Evolutionary conservation across 108 stramenopile genomes (phyloP).

Genomic region (Epithemia pelagica): DNA sequence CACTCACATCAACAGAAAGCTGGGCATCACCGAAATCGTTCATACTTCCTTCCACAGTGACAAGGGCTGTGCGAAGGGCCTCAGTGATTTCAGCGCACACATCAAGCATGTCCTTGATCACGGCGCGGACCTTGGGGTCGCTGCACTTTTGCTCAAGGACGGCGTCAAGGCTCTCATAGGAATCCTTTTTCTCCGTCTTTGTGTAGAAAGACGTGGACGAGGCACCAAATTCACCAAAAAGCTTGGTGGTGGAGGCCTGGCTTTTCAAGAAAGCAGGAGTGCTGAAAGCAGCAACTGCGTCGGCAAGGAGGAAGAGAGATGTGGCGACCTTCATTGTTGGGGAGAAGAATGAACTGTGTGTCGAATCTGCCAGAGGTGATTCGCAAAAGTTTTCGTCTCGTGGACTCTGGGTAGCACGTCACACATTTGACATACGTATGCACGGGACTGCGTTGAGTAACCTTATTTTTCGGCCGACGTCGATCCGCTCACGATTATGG

Average conservation of each 20-base stretch:
- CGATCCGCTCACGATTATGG: too few species aligned
- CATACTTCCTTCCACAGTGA: conserved; percentile 59
- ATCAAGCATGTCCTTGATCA: conserved; percentile 50
- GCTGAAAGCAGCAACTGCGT: background rate
- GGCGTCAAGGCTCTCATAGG: conserved; percentile 44
- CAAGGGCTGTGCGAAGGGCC: conserved; percentile 49
- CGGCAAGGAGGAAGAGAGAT: conserved; percentile 3
- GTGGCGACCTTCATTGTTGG: conserved; percentile 8
- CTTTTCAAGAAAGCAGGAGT: background rate
- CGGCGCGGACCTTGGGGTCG: conserved; percentile 28
- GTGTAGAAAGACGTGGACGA: conserved; percentile 55
- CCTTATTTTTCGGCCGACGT: too few species aligned
- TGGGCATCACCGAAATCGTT: conserved; percentile 69
- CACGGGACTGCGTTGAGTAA: too few species aligned
- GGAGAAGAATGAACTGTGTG: too few species aligned
- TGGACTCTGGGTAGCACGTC: too few species aligned
- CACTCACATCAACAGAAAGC: conserved; percentile 52
- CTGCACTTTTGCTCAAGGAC: conserved; percentile 37
- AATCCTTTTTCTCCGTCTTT: conserved; percentile 49
- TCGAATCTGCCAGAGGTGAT: too few species aligned
- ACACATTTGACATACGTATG: too few species aligned
- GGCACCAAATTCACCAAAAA: conserved; percentile 33
- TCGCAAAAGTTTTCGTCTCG: too few species aligned
- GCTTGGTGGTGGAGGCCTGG: background rate
- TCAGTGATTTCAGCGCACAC: conserved; percentile 64